Evolutionary conservation across 192 early-diverging fungal species (phyloP).

Genomic region (Rhizophagus prolifer): DNA sequence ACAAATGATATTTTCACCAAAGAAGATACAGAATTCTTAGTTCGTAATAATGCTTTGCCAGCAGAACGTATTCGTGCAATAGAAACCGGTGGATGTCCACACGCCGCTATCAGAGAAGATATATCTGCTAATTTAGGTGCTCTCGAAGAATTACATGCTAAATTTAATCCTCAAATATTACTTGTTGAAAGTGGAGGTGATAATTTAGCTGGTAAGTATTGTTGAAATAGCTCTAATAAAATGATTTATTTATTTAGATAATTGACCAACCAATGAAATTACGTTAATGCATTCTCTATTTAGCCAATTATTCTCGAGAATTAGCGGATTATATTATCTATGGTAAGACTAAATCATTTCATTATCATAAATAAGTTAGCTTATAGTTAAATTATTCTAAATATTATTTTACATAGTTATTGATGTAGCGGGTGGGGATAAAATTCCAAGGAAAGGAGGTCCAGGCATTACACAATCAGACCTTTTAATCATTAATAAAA

Average conservation of each 20-base stretch:
- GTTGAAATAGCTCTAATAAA: background rate
- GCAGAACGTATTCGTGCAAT: slow-evolving; percentile 88
- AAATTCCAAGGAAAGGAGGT: slow-evolving; percentile 96
- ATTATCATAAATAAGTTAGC: background rate
- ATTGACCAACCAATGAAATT: too few species aligned
- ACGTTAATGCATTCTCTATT: background rate
- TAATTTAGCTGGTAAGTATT: slow-evolving; percentile 65
- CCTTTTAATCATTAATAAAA: slow-evolving; percentile 95
- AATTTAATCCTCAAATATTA: slow-evolving; percentile 79
- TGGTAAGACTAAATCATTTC: slow-evolving; percentile 28
- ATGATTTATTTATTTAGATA: background rate
- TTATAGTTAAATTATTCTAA: background rate
- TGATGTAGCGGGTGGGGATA: slow-evolving; percentile 96
- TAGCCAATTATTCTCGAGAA: slow-evolving; percentile 74
- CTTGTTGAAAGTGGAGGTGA: slow-evolving; percentile 94
- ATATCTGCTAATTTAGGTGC: slow-evolving; percentile 93
- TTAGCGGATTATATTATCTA: slow-evolving; percentile 94
- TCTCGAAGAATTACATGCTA: slow-evolving; percentile 82
- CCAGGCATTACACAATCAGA: slow-evolving; percentile 98
- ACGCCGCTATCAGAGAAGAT: slow-evolving; percentile 94
- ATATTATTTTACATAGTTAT: slow-evolving; percentile 60
- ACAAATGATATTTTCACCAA: slow-evolving; percentile 98
- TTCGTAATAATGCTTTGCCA: slow-evolving; percentile 84
- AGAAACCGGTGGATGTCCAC: slow-evolving; percentile 96
- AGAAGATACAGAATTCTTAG: slow-evolving; percentile 95